Conservation (phyloP, 805 yeast genomes). For the Starmera dryadoides region DNA sequence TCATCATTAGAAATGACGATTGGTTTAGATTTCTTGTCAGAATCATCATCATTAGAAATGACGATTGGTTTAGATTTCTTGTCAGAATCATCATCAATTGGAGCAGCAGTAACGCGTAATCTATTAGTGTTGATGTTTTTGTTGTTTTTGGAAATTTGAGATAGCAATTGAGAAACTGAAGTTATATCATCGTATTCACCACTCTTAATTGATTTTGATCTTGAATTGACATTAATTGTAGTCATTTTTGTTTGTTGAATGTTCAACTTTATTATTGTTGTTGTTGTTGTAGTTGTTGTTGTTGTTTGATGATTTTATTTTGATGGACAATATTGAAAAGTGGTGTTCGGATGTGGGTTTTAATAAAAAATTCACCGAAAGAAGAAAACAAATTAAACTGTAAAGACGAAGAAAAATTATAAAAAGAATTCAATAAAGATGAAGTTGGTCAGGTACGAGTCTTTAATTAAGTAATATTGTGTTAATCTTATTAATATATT, state of each 20-base stretch:
- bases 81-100: constrained; percentile 9
- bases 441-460: constrained; percentile 51
- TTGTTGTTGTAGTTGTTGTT: background rate
- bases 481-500: background rate
- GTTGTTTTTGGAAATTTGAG: background rate
- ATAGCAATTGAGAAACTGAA: constrained; percentile 1
- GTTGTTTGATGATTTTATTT: too few species aligned
- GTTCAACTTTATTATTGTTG: background rate
- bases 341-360: too few species aligned
- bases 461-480: background rate
- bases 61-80: constrained; percentile 11
- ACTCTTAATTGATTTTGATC: constrained; percentile 51
- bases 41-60: constrained; percentile 6
- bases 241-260: constrained; percentile 30
- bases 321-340: too few species aligned
- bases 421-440: constrained; percentile 18
- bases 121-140: constrained; percentile 15
- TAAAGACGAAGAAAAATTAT: too few species aligned
- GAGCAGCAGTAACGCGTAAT: constrained; percentile 22
- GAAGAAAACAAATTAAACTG: too few species aligned
- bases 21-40: too few species aligned
- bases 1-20: constrained; percentile 9
- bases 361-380: too few species aligned
- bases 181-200: constrained; percentile 25
- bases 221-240: constrained; percentile 44